These are phyloP conservation scores for Gomphus bonarii DNA, from an alignment of 1,284 basidiomycete genomes.

Conservation along the genomic window DNA sequence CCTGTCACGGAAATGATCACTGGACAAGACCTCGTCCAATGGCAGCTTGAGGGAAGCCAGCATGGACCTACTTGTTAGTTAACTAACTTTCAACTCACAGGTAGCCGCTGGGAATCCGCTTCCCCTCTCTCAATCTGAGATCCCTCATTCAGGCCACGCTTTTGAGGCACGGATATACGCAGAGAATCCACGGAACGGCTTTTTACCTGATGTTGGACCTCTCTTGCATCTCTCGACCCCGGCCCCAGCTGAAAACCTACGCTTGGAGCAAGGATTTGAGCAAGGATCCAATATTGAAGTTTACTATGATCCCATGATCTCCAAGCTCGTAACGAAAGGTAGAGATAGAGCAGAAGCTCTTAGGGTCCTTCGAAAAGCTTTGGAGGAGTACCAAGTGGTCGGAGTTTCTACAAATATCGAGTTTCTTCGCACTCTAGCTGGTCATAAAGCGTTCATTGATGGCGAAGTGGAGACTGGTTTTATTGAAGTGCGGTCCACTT, in stretches of 20 bases:
- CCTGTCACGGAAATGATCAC: slow-evolving; percentile 95
- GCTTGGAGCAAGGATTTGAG: slow-evolving; percentile 83
- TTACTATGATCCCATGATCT: slow-evolving; percentile 93
- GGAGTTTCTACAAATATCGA: slow-evolving; percentile 89
- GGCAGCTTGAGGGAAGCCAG: slow-evolving; percentile 71
- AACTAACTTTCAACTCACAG: slow-evolving; percentile 24
- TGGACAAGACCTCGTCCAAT: slow-evolving; percentile 85
- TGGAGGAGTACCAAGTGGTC: slow-evolving; percentile 85
- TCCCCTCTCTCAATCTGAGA: slow-evolving; percentile 64
- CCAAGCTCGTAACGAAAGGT: slow-evolving; percentile 88
- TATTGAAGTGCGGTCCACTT: slow-evolving; percentile 49
- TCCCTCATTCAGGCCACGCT: slow-evolving; percentile 83
- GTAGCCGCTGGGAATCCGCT: slow-evolving; percentile 84
- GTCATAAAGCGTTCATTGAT: slow-evolving; percentile 65
- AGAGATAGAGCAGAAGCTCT: slow-evolving; percentile 81
- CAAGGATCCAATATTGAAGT: slow-evolving; percentile 84
- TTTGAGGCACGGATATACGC: slow-evolving; percentile 98
- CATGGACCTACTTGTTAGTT: not conserved
- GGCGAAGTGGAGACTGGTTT: slow-evolving; percentile 92
- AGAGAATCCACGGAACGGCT: slow-evolving; percentile 88
- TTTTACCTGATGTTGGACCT: slow-evolving; percentile 84
- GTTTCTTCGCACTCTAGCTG: slow-evolving; percentile 72
- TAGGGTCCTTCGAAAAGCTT: slow-evolving; percentile 64
- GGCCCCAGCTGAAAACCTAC: slow-evolving; percentile 57
- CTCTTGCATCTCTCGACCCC: slow-evolving; percentile 76